These are phyloP conservation scores for Penicillium oxalicum DNA, from an alignment of 2,329 filamentous ascomycete genomes.

Conservation along the genomic window DNA sequence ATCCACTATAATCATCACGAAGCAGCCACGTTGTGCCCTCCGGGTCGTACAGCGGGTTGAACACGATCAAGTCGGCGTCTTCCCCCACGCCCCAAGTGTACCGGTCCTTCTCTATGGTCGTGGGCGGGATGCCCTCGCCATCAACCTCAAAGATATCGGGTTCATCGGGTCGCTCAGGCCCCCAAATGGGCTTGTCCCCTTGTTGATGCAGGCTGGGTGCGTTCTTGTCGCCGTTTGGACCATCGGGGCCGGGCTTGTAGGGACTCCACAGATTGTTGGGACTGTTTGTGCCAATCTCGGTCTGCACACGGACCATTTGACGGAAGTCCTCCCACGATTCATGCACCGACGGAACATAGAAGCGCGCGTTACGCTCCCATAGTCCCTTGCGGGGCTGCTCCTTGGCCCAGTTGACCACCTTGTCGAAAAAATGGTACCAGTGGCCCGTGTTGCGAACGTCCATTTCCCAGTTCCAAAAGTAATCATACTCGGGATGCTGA, in stretches of 20 bases:
- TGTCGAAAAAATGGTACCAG: conserved; percentile 72
- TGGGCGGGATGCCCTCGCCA: conserved; percentile 68
- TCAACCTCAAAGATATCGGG: conserved; percentile 67
- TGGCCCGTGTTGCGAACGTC: conserved; percentile 74
- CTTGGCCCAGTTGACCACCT: conserved; percentile 62
- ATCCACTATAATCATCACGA: conserved; percentile 75
- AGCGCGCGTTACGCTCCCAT: conserved; percentile 73
- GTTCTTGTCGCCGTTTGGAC: conserved; percentile 15
- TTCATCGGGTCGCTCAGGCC: conserved; percentile 63
- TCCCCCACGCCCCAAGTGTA: conserved; percentile 85
- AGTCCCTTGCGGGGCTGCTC: conserved; percentile 71
- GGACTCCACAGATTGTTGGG: conserved; percentile 63
- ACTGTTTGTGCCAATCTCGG: conserved; percentile 61
- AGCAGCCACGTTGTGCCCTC: conserved; percentile 80
- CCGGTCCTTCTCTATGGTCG: conserved; percentile 68
- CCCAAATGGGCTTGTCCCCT: conserved; percentile 69
- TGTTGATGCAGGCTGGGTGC: conserved; percentile 27
- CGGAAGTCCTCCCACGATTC: conserved; percentile 75
- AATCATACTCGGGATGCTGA: conserved; percentile 73
- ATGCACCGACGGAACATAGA: conserved; percentile 71
- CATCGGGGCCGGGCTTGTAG: conserved; percentile 26
- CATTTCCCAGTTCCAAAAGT: conserved; percentile 83
- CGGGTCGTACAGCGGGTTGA: conserved; percentile 89
- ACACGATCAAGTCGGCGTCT: conserved; percentile 83
- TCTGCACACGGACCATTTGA: conserved; percentile 69